Evolutionary conservation across 1,139 yeast genomes (phyloP), one percentile per base, ranked within the genome.

Genomic region (Blastobotrys malaysiensis): DNA sequence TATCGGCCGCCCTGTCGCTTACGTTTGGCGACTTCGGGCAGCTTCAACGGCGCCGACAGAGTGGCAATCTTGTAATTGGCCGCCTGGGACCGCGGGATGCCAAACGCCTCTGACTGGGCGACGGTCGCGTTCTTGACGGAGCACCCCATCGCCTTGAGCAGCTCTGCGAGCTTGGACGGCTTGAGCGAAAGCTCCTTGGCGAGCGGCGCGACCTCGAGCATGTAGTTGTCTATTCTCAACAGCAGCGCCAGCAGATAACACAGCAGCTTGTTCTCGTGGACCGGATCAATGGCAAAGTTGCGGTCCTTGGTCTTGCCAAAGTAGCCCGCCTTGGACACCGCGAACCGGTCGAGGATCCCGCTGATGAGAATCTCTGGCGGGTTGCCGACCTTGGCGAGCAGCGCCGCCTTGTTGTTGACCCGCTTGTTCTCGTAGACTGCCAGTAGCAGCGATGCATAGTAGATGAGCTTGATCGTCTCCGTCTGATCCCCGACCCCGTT

Each of bases 111-210:
- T 21, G 95, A 91, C 72, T 89, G 91, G 6, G 86, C 80, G 21
- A 79, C 84, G n/a, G 91, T 80, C 24, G 90, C 84, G 51, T 82
- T 78, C 70, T 87, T 88, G 52, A 88, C 82, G 27, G 72, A 71
- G 60, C 97, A 95, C 55, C 99, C 99, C 62, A 93, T 73, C 9
- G 91, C 86, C 68, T 82, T 84, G 70, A 88, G 82, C 55, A 93
- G 76, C 44, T 81, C 82, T 9, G 77, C 80, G 55, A 90, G 73
- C 66, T 82, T 84, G 5, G 90, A 79, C 22, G 96, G 93, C 67
- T 89, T 89, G 67, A 90, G 73, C 55, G 89, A 86, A 56, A 93
- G 76, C 68, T 91, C 98, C 61, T 85, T 83, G 2, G 97, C 91
- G 62, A 93, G 73, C 20, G 96, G 95, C 6, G 87, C 79, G 47